Conservation (phyloP, 306 rosid genomes). For the Macrotyloma uniflorum region DNA sequence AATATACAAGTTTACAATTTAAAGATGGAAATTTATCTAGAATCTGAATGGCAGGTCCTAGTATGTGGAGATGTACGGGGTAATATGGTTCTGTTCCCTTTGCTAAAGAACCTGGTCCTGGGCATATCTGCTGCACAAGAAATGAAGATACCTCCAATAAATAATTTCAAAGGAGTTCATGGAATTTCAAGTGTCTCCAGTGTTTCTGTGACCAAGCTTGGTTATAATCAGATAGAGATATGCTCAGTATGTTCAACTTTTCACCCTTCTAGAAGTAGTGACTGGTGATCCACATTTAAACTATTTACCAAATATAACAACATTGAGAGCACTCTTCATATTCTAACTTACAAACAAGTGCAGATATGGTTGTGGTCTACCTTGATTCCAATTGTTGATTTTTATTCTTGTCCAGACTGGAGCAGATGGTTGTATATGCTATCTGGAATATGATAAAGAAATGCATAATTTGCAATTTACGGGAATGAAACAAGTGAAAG, state of each 20-base stretch:
- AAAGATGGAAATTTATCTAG: slow-evolving; percentile 25
- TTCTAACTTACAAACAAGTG: background rate
- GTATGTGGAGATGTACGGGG: slow-evolving; percentile 96
- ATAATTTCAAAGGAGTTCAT: slow-evolving; percentile 87
- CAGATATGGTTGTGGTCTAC: slow-evolving; percentile 5
- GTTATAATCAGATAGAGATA: slow-evolving; percentile 62
- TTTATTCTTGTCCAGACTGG: slow-evolving; percentile 75
- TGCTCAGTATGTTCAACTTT: slow-evolving; percentile 62
- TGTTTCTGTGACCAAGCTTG: slow-evolving; percentile 54
- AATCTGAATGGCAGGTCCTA: slow-evolving; percentile 60
- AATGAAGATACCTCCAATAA: slow-evolving; percentile 55
- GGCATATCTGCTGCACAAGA: slow-evolving; percentile 45
- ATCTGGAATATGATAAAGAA: slow-evolving; percentile 73
- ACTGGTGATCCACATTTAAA: slow-evolving; percentile 24
- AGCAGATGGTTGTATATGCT: slow-evolving; percentile 94
- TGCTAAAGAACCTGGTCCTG: slow-evolving; percentile 53
- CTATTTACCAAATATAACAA: slow-evolving; percentile 13
- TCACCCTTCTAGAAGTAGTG: slow-evolving; percentile 24
- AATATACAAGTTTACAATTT: slow-evolving; percentile 13
- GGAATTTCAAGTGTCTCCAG: slow-evolving; percentile 92
- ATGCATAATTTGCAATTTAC: slow-evolving; percentile 70
- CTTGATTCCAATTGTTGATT: slow-evolving; percentile 26
- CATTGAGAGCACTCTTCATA: slow-evolving; percentile 14
- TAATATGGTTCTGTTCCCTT: slow-evolving; percentile 79
- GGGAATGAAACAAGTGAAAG: slow-evolving; percentile 97